Conservation (phyloP, 2,329 filamentous ascomycete genomes). For the Venturia carpophila region DNA sequence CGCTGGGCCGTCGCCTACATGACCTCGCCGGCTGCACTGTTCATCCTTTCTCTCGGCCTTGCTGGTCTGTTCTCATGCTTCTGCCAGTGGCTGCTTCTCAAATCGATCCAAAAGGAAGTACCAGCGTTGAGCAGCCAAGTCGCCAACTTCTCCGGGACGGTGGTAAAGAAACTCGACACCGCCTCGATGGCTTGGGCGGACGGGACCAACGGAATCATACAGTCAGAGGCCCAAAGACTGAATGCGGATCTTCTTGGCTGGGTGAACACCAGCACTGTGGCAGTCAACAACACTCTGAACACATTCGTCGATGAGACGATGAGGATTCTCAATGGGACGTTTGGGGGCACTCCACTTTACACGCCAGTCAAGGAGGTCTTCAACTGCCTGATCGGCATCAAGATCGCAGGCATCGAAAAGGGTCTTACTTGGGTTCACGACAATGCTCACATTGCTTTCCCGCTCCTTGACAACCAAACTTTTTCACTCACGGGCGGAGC, state of each 20-base stretch:
- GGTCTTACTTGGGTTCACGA: conserved; percentile 92
- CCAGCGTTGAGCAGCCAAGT: conserved; percentile 69
- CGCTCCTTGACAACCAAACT: conserved; percentile 66
- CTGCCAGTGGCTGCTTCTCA: conserved; percentile 74
- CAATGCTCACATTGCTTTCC: conserved; percentile 74
- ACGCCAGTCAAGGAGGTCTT: conserved; percentile 72
- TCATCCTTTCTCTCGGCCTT: conserved; percentile 73
- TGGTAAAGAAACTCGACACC: conserved; percentile 63
- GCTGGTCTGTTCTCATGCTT: conserved; percentile 76
- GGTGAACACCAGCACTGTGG: conserved; percentile 73
- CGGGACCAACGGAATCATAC: conserved; percentile 66
- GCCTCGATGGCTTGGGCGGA: conserved; percentile 70
- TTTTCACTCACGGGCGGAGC: conserved; percentile 71
- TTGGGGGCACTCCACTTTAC: conserved; percentile 73
- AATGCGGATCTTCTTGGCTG: conserved; percentile 81
- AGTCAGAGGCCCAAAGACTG: conserved; percentile 57
- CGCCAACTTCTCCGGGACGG: conserved; percentile 68
- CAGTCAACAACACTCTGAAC: conserved; percentile 80
- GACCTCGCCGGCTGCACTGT: conserved; percentile 78
- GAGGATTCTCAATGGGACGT: conserved; percentile 64
- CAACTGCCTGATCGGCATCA: conserved; percentile 79
- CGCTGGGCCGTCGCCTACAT: conserved; percentile 82
- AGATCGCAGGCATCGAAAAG: conserved; percentile 75
- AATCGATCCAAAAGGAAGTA: conserved; percentile 63
- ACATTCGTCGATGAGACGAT: conserved; percentile 72